A percentile compares a stretch with the other conserved stretches of the same genome.
phyloP scores from a whole-genome alignment of 805 yeast species.

The Starmerella bacillaris region DNA sequence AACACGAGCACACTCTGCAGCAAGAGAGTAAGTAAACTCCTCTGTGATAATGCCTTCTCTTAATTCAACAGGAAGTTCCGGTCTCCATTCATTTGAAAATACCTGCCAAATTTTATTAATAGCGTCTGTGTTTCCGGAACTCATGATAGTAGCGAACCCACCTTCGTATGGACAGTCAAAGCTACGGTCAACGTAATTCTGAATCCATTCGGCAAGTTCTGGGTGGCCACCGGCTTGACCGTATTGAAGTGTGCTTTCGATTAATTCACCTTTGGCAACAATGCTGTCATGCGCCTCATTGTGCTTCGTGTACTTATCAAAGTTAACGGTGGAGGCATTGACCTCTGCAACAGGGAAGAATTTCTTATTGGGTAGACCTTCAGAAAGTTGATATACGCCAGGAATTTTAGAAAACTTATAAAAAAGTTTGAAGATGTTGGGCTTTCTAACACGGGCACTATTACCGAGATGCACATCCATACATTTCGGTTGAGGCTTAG shows the following conservation, averaged over 20 bases:
- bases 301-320: conserved; percentile 2
- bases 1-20: conserved; percentile 50
- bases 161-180: conserved; percentile 15
- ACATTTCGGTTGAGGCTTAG: conserved; percentile 8
- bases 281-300: conserved; percentile 4
- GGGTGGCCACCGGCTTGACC: conserved; percentile 73
- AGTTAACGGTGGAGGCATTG: conserved; percentile 8
- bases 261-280: conserved; percentile 12
- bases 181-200: conserved; percentile 32
- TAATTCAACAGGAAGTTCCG: conserved; percentile 8
- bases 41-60: conserved; percentile 60
- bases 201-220: conserved; percentile 47
- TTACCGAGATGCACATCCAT: conserved; percentile 16
- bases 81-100: conserved; percentile 17
- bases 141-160: conserved; percentile 14
- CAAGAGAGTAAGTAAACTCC: conserved; percentile 58
- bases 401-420: conserved; percentile 17
- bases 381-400: conserved; percentile 16
- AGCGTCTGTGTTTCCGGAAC: conserved; percentile 19
- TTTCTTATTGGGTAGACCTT: conserved; percentile 17
- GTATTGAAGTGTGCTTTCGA: conserved; percentile 73
- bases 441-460: conserved; percentile 15
- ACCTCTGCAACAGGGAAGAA: conserved; percentile 16
- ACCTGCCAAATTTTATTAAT: conserved; percentile 17
- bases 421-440: conserved; percentile 17